These are phyloP conservation scores for Lonicera japonica DNA, from an alignment of 129 eudicot species.

Conservation along the genomic window DNA sequence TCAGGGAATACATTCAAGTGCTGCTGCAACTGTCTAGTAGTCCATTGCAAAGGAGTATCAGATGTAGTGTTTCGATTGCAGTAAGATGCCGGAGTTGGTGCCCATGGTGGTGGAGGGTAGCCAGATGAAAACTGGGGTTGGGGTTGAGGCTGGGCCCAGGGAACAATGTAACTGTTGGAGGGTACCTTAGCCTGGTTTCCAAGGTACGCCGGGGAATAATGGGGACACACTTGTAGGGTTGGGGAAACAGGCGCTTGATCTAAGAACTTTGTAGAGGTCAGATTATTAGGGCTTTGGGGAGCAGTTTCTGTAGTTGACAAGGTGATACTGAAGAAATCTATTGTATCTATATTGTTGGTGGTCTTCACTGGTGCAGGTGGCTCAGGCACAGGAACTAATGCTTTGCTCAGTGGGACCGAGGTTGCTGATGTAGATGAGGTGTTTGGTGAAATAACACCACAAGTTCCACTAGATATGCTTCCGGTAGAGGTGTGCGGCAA, in stretches of 20 bases:
- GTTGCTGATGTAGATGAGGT: not conserved
- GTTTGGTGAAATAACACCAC: no score
- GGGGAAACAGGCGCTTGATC: not conserved
- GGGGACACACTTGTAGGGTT: slow-evolving; percentile 3
- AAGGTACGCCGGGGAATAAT: no score
- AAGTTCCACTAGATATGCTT: slow-evolving; percentile 1
- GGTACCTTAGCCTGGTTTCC: slow-evolving; percentile 11
- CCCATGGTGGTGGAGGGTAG: slow-evolving; percentile 96
- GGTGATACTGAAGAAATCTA: slow-evolving; percentile 65
- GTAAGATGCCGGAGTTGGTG: slow-evolving; percentile 68
- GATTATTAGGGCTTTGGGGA: slow-evolving; percentile 15
- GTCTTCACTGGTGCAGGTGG: slow-evolving; percentile 43
- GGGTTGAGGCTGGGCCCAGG: slow-evolving; percentile 72
- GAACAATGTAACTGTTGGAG: slow-evolving; percentile 57
- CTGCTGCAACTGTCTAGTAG: slow-evolving; percentile 22
- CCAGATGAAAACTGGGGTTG: slow-evolving; percentile 31
- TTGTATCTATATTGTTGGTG: slow-evolving; percentile 60
- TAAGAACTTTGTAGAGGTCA: slow-evolving; percentile 12
- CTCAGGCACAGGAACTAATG: slow-evolving; percentile 37
- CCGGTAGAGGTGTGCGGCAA: slow-evolving; percentile 14
- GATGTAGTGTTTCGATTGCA: slow-evolving; percentile 29
- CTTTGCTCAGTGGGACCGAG: slow-evolving; percentile 31
- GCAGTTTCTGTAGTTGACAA: slow-evolving; percentile 38
- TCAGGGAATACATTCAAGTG: no score
- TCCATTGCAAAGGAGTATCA: slow-evolving; percentile 29